Evolutionary conservation across 768 basidiomycete species (phyloP).

Genomic region (Leucogyrophana mollusca): DNA sequence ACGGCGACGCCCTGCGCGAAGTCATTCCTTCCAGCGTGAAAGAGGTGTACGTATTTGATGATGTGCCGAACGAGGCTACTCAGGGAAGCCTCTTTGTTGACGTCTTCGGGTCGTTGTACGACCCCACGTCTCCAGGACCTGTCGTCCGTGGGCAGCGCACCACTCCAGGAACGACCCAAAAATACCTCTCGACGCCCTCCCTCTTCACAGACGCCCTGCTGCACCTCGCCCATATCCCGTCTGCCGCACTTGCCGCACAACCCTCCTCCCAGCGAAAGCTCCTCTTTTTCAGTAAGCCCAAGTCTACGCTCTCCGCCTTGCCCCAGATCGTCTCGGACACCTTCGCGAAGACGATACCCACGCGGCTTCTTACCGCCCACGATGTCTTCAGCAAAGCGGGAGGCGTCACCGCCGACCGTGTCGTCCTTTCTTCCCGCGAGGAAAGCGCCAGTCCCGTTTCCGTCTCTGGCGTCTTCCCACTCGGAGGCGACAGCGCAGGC

Average conservation of each 20-base stretch:
- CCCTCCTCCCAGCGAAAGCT: slow-evolving; percentile 41
- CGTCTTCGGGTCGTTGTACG: slow-evolving; percentile 60
- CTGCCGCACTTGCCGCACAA: slow-evolving; percentile 20
- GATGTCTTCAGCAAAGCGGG: slow-evolving; percentile 76
- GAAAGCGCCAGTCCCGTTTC: slow-evolving; percentile 45
- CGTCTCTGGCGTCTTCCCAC: slow-evolving; percentile 44
- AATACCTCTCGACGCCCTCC: slow-evolving; percentile 44
- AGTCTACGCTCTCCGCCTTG: slow-evolving; percentile 43
- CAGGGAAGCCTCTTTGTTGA: slow-evolving; percentile 72
- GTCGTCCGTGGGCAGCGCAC: slow-evolving; percentile 56
- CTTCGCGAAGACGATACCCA: slow-evolving; percentile 49
- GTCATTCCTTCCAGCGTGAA: slow-evolving; percentile 59
- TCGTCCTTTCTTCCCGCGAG: slow-evolving; percentile 55
- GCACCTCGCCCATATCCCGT: slow-evolving; percentile 22
- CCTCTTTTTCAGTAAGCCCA: slow-evolving; percentile 52
- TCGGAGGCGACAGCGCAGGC: slow-evolving; percentile 51
- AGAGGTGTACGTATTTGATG: slow-evolving; percentile 73
- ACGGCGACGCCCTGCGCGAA: slow-evolving; percentile 56
- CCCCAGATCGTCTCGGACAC: slow-evolving; percentile 55
- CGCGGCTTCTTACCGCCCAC: slow-evolving; percentile 65
- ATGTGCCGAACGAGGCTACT: slow-evolving; percentile 60
- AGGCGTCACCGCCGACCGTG: slow-evolving; percentile 65
- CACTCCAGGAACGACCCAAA: slow-evolving; percentile 53
- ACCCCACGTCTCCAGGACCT: slow-evolving; percentile 32
- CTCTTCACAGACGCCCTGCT: slow-evolving; percentile 44